Percentiles rank a stretch among this genome's conserved stretches.
Evolutionary conservation across 2,329 filamentous ascomycete species (phyloP).

Genomic region (Pseudogymnoascus sp.): DNA sequence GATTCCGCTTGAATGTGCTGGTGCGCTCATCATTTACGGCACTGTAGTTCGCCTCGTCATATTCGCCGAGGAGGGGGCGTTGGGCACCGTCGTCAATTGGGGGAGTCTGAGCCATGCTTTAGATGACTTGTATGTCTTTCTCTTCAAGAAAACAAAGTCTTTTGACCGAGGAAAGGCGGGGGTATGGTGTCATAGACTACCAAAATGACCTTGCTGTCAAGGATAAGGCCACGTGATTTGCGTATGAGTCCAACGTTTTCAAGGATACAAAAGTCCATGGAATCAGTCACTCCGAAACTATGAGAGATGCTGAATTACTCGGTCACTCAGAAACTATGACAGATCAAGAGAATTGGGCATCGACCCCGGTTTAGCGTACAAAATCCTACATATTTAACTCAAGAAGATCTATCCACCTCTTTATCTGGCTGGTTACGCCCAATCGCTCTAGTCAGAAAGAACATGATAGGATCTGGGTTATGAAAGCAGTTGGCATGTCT

Average conservation of each 20-base stretch:
- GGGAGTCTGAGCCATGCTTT: not conserved
- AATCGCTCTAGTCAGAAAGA: too few species aligned
- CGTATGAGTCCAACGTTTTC: not conserved
- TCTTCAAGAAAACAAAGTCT: not conserved
- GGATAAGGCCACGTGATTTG: not conserved
- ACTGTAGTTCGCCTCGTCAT: constrained; percentile 3
- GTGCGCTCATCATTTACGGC: not conserved
- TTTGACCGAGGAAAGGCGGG: not conserved
- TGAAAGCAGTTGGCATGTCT: not conserved
- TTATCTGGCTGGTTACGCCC: too few species aligned
- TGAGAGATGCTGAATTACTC: too few species aligned
- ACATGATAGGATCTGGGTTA: too few species aligned
- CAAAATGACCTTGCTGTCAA: not conserved
- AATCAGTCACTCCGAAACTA: too few species aligned
- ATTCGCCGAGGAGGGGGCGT: constrained; percentile 7
- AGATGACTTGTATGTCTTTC: not conserved
- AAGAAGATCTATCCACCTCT: too few species aligned
- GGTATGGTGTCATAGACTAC: not conserved
- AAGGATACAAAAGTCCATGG: too few species aligned
- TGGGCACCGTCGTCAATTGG: constrained; percentile 4
- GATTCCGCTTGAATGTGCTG: constrained; percentile 35
- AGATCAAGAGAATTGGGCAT: not conserved
- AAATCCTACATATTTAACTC: too few species aligned
- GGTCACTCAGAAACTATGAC: too few species aligned
- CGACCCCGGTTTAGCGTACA: too few species aligned